Percentiles rank a stretch among this genome's conserved stretches.
Evolutionary conservation across 805 yeast species (phyloP).

Genomic region (Wickerhamiella brachini): DNA sequence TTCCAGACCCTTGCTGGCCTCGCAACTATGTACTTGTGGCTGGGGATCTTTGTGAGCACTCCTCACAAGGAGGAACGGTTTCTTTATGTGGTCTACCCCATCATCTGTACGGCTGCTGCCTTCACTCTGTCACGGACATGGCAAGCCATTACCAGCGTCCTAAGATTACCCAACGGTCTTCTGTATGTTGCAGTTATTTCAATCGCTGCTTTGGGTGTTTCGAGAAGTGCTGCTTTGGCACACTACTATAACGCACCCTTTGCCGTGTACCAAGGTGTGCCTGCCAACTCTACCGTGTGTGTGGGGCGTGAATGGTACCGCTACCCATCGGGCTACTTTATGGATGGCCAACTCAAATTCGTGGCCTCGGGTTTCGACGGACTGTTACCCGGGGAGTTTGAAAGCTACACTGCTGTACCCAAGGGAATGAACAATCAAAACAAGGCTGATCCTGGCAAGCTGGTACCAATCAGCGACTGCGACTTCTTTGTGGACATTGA

Average conservation of each 20-base stretch:
- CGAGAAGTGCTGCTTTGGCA: conserved; percentile 47
- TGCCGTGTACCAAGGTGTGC: conserved; percentile 36
- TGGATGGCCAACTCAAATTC: conserved; percentile 51
- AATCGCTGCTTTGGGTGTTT: conserved; percentile 25
- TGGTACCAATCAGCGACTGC: conserved; percentile 39
- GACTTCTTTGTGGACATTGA: conserved; percentile 58
- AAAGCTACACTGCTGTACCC: conserved; percentile 35
- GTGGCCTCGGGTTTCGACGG: conserved; percentile 74
- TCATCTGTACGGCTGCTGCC: conserved; percentile 51
- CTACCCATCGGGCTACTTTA: conserved; percentile 75
- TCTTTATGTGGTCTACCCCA: conserved; percentile 70
- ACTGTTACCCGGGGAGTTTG: conserved; percentile 75
- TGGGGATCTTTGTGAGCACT: conserved; percentile 48
- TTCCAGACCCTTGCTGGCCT: conserved; percentile 14
- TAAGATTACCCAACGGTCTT: conserved; percentile 1
- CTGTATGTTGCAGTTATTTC: conserved; percentile 6
- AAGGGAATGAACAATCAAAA: conserved; percentile 64
- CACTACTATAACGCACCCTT: conserved; percentile 66
- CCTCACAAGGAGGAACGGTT: conserved; percentile 93
- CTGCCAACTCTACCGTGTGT: conserved; percentile 44
- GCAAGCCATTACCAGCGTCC: conserved; percentile 4
- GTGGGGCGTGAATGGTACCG: conserved; percentile 95
- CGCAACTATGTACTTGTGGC: conserved; percentile 53
- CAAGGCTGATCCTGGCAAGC: conserved; percentile 44
- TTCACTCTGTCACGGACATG: conserved; percentile 25